Evolutionary conservation across 345 rosid species (phyloP), one percentile per base, ranked within the genome.

Genomic region (Hibiscus syriacus): DNA sequence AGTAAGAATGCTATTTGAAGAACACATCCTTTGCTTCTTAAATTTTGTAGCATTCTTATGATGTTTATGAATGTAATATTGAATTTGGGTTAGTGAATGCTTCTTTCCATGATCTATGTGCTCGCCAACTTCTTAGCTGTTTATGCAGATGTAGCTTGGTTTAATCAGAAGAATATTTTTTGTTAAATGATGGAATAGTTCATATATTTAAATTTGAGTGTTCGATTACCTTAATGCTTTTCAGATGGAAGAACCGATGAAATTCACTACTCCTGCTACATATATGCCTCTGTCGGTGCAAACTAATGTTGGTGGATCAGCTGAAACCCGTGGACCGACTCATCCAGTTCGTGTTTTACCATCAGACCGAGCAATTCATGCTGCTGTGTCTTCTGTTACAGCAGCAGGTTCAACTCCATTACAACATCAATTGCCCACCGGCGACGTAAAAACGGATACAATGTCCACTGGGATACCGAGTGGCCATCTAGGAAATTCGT

Each of bases 201-300:
- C n/a, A 50, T 14, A 74, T 70, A 4, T 14, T 72, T 67, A 73
- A 90, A n/a, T n/a, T n/a, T n/a, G n/a, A n/a, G n/a, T n/a, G n/a
- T n/a, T n/a, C n/a, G n/a, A n/a, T n/a, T n/a, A n/a, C n/a, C n/a
- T n/a, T n/a, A n/a, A n/a, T n/a, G n/a, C n/a, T n/a, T n/a, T n/a
- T n/a, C n/a, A n/a, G 98, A 89, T 89, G 87, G 96, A 87, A 83
- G 97, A 86, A 49, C 73, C 88, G 50, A 85, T 76, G 64, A 81
- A 80, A 77, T 75, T 77, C 22, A 34, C 71, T 17, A 55, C 82
- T 12, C 78, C 85, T 68, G 48, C 78, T 71, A 46, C 83, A 4
- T 72, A 75, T 84, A 54, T 85, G 50, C 64, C 95, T 74, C 89
- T 80, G 48, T 55, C 77, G 6, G 64, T 77, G 39, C 92, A 81